These are phyloP conservation scores for Phytophthora agathidicida DNA, from an alignment of 352 stramenopile genomes.

Conservation along the genomic window DNA sequence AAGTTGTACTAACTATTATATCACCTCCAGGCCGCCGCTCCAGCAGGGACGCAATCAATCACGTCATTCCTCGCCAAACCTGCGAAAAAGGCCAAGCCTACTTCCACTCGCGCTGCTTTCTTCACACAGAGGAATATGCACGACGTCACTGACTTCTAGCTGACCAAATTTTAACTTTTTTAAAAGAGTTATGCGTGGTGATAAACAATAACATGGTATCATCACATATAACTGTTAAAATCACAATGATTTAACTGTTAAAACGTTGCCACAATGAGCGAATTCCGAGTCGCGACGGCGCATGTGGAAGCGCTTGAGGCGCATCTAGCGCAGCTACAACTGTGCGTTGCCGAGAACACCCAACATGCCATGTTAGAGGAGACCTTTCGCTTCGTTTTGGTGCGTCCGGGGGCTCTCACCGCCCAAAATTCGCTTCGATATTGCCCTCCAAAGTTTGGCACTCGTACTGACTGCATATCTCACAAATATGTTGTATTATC, in stretches of 20 bases:
- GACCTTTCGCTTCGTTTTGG: constrained; percentile 38
- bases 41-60: constrained; percentile 76
- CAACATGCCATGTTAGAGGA: constrained; percentile 9
- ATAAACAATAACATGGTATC: no score
- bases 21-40: constrained; percentile 49
- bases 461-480: neutral
- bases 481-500: constrained; percentile 4
- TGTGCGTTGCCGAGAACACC: neutral
- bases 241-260: no score
- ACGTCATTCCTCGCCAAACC: constrained; percentile 69
- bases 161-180: no score
- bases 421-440: constrained; percentile 7
- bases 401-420: constrained; percentile 5
- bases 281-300: constrained; percentile 51
- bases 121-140: constrained; percentile 63
- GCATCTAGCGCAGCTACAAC: constrained; percentile 38
- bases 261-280: no score
- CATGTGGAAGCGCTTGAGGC: constrained; percentile 52
- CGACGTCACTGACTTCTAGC: constrained; percentile 76
- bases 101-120: constrained; percentile 44
- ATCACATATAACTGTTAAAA: no score
- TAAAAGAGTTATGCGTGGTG: no score
- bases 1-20: constrained; percentile 2
- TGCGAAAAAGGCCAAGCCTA: constrained; percentile 30
- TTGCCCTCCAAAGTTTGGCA: neutral